Conservation (phyloP, 805 yeast genomes). For the Nematodospora valgi region DNA sequence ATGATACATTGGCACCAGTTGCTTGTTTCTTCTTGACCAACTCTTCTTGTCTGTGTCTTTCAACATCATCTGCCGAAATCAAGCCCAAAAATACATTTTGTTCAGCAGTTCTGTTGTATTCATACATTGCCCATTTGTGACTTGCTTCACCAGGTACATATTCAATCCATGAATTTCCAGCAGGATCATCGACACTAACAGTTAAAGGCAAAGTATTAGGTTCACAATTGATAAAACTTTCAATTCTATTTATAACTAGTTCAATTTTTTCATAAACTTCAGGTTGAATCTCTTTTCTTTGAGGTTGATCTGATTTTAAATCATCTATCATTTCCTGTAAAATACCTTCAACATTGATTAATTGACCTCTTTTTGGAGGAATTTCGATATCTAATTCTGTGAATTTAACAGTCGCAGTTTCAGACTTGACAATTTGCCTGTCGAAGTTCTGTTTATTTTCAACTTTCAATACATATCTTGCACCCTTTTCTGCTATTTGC, state of each 20-base stretch:
- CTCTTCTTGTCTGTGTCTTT: conserved; percentile 45
- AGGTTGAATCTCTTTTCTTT: conserved; percentile 71
- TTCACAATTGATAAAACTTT: conserved; percentile 60
- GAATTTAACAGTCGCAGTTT: conserved; percentile 76
- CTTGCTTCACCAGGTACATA: conserved; percentile 80
- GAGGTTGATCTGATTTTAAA: conserved; percentile 74
- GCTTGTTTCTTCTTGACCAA: conserved; percentile 44
- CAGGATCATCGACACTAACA: conserved; percentile 81
- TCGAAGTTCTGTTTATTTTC: conserved; percentile 71
- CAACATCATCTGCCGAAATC: conserved; percentile 64
- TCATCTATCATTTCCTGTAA: conserved; percentile 81
- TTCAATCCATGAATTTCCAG: conserved; percentile 97
- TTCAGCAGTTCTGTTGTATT: conserved; percentile 80
- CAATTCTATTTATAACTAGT: conserved; percentile 60
- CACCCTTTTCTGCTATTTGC: conserved; percentile 84
- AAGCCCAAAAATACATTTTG: conserved; percentile 85
- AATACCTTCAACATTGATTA: conserved; percentile 90
- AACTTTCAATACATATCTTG: conserved; percentile 64
- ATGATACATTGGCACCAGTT: conserved; percentile 28
- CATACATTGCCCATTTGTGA: conserved; percentile 85
- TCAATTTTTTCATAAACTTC: conserved; percentile 73
- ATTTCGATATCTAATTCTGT: conserved; percentile 87
- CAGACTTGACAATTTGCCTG: conserved; percentile 90
- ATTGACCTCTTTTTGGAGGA: conserved; percentile 91
- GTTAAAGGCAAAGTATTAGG: conserved; percentile 72